Percentiles rank a stretch among this genome's conserved stretches.
Conservation (phyloP, 1,284 basidiomycete genomes). For the Apiotrichum sp. region DNA sequence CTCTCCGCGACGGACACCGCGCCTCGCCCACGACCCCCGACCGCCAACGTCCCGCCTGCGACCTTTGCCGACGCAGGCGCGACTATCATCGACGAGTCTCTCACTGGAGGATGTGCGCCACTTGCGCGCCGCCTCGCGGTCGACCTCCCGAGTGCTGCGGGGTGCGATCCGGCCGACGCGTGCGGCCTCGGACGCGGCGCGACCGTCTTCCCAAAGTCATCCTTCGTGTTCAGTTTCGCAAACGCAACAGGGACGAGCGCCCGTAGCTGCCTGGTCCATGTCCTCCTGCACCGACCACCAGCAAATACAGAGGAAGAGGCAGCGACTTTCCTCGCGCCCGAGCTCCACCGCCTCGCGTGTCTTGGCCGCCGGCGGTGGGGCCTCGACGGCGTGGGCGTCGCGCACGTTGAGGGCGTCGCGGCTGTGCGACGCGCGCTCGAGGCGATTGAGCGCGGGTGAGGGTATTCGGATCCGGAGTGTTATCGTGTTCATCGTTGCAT, state of each 20-base stretch:
- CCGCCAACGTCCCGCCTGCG: slow-evolving; percentile 22
- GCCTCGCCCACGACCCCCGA: slow-evolving; percentile 11
- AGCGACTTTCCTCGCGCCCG: slow-evolving; percentile 18
- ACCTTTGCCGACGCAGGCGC: slow-evolving; percentile 26
- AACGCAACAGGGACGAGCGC: slow-evolving; percentile 5
- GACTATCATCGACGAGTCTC: slow-evolving; percentile 30
- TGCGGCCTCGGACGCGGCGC: background rate
- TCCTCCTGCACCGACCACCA: slow-evolving; percentile 17
- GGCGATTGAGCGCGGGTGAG: background rate
- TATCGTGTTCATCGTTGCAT: no score
- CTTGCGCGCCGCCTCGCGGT: slow-evolving; percentile 19
- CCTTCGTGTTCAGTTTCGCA: slow-evolving; percentile 26
- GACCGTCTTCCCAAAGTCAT: slow-evolving; percentile 24
- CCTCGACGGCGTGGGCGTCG: slow-evolving; percentile 5
- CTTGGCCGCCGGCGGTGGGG: slow-evolving; percentile 22
- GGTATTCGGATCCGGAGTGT: background rate
- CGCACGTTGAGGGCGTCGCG: slow-evolving; percentile 18
- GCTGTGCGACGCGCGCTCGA: slow-evolving; percentile 2
- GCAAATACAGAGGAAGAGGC: slow-evolving; percentile 9
- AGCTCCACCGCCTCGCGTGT: slow-evolving; percentile 24
- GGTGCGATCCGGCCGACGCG: background rate
- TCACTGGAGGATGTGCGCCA: slow-evolving; percentile 10
- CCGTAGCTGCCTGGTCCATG: slow-evolving; percentile 21
- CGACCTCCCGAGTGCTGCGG: background rate
- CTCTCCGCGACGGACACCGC: background rate